phyloP scores from a whole-genome alignment of 441 rosid genomes.

The Gossypium gossypioides region DNA sequence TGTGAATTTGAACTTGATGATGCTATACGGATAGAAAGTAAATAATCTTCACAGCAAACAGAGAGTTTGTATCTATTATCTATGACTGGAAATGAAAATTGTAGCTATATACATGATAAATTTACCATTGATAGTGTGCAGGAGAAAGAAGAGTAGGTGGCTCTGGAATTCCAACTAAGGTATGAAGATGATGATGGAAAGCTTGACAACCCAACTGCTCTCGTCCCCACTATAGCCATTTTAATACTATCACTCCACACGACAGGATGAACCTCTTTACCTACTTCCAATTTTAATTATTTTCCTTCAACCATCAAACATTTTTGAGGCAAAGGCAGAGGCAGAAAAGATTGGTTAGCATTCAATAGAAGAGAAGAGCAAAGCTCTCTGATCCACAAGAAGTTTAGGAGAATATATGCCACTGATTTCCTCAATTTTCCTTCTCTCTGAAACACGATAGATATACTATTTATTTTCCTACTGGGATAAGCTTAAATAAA shows the following conservation, averaged over 20 bases:
- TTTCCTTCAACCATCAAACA: not conserved
- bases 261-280: no score
- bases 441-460: not conserved
- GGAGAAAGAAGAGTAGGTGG: slow-evolving; percentile 17
- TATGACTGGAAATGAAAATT: no score
- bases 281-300: not conserved
- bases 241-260: not conserved
- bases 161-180: slow-evolving; percentile 26
- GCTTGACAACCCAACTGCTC: slow-evolving; percentile 48
- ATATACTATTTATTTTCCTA: not conserved
- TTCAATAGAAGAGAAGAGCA: slow-evolving; percentile 11
- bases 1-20: not conserved
- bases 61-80: not conserved
- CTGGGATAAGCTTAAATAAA: not conserved
- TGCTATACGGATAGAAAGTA: not conserved
- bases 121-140: slow-evolving; percentile 37
- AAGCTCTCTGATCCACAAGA: slow-evolving; percentile 37
- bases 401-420: slow-evolving; percentile 29
- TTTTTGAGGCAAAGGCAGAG: not conserved
- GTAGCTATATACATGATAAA: not conserved
- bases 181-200: slow-evolving; percentile 44
- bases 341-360: not conserved
- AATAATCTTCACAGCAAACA: not conserved
- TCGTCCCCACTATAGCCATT: slow-evolving; percentile 51
- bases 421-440: slow-evolving; percentile 20